Evolutionary conservation across 148 eudicot genomes (phyloP).

Genomic region (Rhododendron griersonianum): DNA sequence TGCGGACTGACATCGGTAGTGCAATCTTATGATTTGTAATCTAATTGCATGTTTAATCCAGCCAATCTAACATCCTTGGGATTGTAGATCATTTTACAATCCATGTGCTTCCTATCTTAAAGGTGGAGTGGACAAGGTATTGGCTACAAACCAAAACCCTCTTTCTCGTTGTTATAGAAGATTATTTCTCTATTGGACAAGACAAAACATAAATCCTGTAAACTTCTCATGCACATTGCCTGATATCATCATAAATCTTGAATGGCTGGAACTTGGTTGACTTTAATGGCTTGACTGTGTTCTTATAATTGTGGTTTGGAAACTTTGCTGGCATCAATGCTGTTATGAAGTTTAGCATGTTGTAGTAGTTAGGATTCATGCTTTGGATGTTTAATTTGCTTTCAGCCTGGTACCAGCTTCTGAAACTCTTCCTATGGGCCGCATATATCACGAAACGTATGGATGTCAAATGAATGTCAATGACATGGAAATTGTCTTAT

Average conservation of each 20-base stretch:
- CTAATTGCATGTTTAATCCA: background rate
- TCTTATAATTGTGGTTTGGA: conserved; percentile 2
- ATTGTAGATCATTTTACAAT: background rate
- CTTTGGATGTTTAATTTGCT: conserved; percentile 8
- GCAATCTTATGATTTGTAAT: background rate
- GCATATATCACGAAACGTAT: conserved; percentile 95
- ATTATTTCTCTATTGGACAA: background rate
- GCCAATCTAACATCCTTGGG: background rate
- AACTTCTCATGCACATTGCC: background rate
- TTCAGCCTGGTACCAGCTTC: conserved; percentile 35
- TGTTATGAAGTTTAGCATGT: background rate
- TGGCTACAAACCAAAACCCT: background rate
- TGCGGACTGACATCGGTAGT: background rate
- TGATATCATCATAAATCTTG: background rate
- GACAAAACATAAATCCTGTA: background rate
- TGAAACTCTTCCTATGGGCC: conserved; percentile 59
- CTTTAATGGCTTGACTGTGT: conserved; percentile 2
- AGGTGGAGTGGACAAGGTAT: background rate
- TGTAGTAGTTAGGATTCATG: background rate
- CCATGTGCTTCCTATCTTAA: background rate
- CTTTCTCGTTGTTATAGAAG: background rate
- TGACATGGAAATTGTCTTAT: conserved; percentile 96
- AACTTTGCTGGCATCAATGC: background rate
- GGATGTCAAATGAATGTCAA: conserved; percentile 98
- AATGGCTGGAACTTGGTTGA: background rate